These are phyloP conservation scores for Metschnikowia reukaufii DNA, from an alignment of 805 yeast species.

Conservation along the genomic window DNA sequence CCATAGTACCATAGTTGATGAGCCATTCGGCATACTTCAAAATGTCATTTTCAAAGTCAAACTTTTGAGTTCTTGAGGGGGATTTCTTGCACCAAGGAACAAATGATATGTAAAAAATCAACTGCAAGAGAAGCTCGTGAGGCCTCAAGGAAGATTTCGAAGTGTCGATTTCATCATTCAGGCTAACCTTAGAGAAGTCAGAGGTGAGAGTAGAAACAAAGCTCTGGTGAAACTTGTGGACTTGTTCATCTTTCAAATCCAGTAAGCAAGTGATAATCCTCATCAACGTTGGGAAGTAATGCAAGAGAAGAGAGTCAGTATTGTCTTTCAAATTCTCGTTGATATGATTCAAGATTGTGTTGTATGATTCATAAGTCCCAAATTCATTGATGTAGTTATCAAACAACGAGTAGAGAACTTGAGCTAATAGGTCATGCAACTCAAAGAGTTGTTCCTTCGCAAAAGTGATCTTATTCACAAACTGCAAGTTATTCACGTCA, in stretches of 20 bases:
- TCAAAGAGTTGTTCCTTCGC: slow-evolving; percentile 61
- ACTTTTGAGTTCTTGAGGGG: slow-evolving; percentile 38
- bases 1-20: slow-evolving; percentile 68
- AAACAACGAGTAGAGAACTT: slow-evolving; percentile 55
- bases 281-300: slow-evolving; percentile 62
- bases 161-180: slow-evolving; percentile 29
- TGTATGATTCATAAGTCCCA: slow-evolving; percentile 34
- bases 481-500: slow-evolving; percentile 46
- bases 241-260: slow-evolving; percentile 38
- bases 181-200: slow-evolving; percentile 26
- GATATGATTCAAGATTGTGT: slow-evolving; percentile 45
- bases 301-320: slow-evolving; percentile 64
- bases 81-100: slow-evolving; percentile 66
- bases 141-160: slow-evolving; percentile 33
- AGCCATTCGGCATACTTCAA: slow-evolving; percentile 58
- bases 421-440: slow-evolving; percentile 73
- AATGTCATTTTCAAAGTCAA: slow-evolving; percentile 56
- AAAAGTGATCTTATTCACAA: slow-evolving; percentile 45
- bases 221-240: slow-evolving; percentile 36
- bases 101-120: slow-evolving; percentile 55
- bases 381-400: slow-evolving; percentile 35
- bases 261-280: slow-evolving; percentile 42
- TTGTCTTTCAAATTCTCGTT: slow-evolving; percentile 43
- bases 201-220: slow-evolving; percentile 35
- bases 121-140: slow-evolving; percentile 45